Conservation (phyloP, 2,329 filamentous ascomycete genomes). For the Leptographium wingfieldii region DNA sequence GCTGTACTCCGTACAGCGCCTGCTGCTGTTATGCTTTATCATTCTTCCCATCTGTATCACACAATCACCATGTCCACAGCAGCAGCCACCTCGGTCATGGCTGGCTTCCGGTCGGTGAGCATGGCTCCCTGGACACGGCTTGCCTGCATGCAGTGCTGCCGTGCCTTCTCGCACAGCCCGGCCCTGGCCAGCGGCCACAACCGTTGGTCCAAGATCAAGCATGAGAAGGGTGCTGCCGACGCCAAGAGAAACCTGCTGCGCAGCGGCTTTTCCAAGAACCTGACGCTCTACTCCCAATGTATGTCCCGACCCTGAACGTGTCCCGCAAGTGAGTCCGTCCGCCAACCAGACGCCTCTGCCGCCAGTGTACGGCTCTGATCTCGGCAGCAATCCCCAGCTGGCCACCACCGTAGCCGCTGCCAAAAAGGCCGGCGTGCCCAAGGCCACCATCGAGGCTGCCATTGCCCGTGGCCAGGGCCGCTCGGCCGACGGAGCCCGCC, state of each 20-base stretch:
- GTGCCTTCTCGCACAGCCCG: slow-evolving; percentile 34
- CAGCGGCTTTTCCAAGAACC: slow-evolving; percentile 54
- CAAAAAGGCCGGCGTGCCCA: slow-evolving; percentile 77
- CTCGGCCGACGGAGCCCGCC: slow-evolving; percentile 56
- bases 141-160: slow-evolving; percentile 35
- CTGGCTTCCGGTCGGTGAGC: not conserved
- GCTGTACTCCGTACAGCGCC: not conserved
- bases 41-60: not conserved
- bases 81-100: not conserved
- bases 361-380: slow-evolving; percentile 49
- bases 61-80: not conserved
- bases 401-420: slow-evolving; percentile 57
- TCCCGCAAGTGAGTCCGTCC: not conserved
- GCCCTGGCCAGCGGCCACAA: slow-evolving; percentile 58
- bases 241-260: slow-evolving; percentile 63
- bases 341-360: not conserved
- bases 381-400: slow-evolving; percentile 62
- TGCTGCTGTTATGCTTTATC: not conserved
- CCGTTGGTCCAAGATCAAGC: slow-evolving; percentile 92
- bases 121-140: slow-evolving; percentile 4
- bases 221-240: slow-evolving; percentile 85
- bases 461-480: slow-evolving; percentile 81
- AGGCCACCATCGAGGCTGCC: slow-evolving; percentile 64
- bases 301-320: not conserved
- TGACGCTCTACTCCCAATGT: slow-evolving; percentile 67